Conservation (phyloP, 2,329 filamentous ascomycete species). For the Fusarium sp. region DNA sequence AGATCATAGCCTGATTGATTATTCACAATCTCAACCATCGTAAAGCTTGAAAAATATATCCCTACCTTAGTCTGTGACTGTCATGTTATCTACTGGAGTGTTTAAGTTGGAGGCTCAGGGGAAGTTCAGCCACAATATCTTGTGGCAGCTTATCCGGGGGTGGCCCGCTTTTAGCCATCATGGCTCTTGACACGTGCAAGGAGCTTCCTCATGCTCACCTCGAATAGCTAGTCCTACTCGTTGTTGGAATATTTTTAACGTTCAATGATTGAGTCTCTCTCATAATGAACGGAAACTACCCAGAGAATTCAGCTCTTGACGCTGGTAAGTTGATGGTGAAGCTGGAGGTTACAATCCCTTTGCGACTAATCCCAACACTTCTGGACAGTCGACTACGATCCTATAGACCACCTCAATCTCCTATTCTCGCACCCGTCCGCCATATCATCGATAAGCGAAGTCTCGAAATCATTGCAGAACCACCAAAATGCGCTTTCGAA, state of each 20-base stretch:
- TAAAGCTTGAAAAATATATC: neutral
- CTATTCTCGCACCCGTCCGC: constrained; percentile 93
- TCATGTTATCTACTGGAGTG: neutral
- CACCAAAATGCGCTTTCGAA: constrained; percentile 86
- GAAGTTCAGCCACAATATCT: constrained; percentile 33
- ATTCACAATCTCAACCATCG: constrained; percentile 14
- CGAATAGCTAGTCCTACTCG: constrained; percentile 2
- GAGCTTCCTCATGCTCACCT: constrained; percentile 30
- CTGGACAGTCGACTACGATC: constrained; percentile 80
- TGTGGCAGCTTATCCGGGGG: constrained; percentile 18
- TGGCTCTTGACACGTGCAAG: constrained; percentile 48
- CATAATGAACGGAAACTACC: constrained; percentile 57
- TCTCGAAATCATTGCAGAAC: constrained; percentile 77
- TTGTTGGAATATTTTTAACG: constrained; percentile 14
- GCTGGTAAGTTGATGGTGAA: constrained; percentile 54
- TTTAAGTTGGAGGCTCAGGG: constrained; percentile 17
- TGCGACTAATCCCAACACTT: constrained; percentile 36
- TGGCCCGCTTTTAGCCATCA: constrained; percentile 46
- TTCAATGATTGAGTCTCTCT: neutral
- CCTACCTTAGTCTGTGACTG: neutral
- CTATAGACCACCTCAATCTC: constrained; percentile 90
- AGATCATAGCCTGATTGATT: constrained; percentile 20
- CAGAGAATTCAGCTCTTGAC: constrained; percentile 57
- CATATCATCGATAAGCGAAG: constrained; percentile 79
- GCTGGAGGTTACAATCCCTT: constrained; percentile 21